These are phyloP conservation scores for Boletellus emodensis DNA, from an alignment of 768 basidiomycete genomes.

Conservation along the genomic window DNA sequence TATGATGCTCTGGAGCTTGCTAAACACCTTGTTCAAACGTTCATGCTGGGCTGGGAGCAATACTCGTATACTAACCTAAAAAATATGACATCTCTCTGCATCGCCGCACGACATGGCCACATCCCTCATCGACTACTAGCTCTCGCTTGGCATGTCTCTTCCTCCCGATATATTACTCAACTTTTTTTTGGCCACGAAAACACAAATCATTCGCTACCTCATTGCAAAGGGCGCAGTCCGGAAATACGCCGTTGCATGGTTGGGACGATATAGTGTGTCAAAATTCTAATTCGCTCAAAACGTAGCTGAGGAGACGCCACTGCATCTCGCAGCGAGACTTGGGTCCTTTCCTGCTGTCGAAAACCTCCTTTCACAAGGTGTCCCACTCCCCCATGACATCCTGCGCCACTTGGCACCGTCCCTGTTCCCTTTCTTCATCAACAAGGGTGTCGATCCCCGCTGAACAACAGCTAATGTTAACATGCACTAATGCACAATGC, in stretches of 20 bases:
- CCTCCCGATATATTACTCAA: background rate
- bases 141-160: background rate
- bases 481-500: no score
- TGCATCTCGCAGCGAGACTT: background rate
- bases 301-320: background rate
- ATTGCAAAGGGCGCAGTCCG: background rate
- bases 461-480: no score
- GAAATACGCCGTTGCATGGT: slow-evolving; percentile 1
- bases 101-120: background rate
- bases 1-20: background rate
- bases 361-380: background rate
- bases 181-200: no score
- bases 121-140: background rate
- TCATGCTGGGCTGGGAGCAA: background rate
- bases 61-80: background rate
- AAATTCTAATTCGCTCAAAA: background rate
- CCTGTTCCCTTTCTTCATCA: slow-evolving; percentile 1
- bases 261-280: background rate
- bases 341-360: background rate
- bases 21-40: background rate
- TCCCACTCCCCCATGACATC: background rate
- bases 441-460: background rate
- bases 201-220: background rate
- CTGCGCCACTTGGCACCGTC: background rate
- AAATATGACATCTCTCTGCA: background rate